A percentile compares a stretch with the other conserved stretches of the same genome.
These are phyloP conservation scores for Dictyophora rubrovolvata DNA, from an alignment of 768 basidiomycete species.

Conservation along the genomic window DNA sequence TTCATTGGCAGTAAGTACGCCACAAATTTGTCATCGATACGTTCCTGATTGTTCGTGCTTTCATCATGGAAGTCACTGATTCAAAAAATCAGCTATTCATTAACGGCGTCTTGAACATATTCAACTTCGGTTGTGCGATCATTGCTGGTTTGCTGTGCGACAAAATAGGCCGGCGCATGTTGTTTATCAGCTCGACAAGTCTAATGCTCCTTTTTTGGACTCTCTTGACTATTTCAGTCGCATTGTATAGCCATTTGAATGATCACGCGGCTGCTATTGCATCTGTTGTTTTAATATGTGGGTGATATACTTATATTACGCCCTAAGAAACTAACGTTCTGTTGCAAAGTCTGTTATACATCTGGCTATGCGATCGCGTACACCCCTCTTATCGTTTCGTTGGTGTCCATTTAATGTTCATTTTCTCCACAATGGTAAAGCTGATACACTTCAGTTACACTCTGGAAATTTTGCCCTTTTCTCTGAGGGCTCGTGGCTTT, in stretches of 20 bases:
- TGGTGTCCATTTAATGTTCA: slow-evolving; percentile 8
- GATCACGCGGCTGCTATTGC: slow-evolving; percentile 6
- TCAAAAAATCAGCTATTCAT: slow-evolving; percentile 36
- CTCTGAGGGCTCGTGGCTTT: slow-evolving; percentile 30
- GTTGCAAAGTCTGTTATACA: background rate
- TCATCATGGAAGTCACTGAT: too few relatives aligned
- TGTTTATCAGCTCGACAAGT: slow-evolving; percentile 38
- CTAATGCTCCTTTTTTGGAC: slow-evolving; percentile 33
- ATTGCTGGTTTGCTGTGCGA: slow-evolving; percentile 39
- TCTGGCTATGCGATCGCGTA: slow-evolving; percentile 21
- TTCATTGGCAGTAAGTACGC: slow-evolving; percentile 35
- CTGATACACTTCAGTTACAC: slow-evolving; percentile 20
- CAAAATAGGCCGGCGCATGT: slow-evolving; percentile 35
- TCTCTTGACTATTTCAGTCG: slow-evolving; percentile 27
- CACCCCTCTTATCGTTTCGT: slow-evolving; percentile 31
- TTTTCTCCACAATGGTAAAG: background rate
- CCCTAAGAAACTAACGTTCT: background rate
- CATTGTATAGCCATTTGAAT: slow-evolving; percentile 20
- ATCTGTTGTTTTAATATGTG: slow-evolving; percentile 2
- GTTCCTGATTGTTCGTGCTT: slow-evolving; percentile 7
- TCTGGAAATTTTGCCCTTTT: slow-evolving; percentile 33
- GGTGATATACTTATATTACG: background rate
- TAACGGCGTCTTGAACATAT: slow-evolving; percentile 48
- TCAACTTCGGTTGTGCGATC: slow-evolving; percentile 44
- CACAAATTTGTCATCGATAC: slow-evolving; percentile 32